Evolutionary conservation across 1,284 basidiomycete genomes (phyloP), one percentile per base, ranked within the genome.

Genomic region (Tremellales sp.): DNA sequence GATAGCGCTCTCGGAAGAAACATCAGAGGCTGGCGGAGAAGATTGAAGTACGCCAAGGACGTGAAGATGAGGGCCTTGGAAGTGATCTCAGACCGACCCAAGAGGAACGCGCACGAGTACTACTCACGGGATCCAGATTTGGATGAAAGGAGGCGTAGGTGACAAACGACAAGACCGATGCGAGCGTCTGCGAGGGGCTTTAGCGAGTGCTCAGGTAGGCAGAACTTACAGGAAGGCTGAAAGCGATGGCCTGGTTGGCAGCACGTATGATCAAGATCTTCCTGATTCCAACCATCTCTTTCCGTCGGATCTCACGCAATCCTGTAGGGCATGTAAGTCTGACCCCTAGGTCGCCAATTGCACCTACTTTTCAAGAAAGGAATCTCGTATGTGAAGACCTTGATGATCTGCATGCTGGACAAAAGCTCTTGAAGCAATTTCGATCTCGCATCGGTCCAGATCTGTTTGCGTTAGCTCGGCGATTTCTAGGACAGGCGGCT

Each of bases 361-460:
- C 8, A 65, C 77, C 63, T 47, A 82, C 83, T 75, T 51, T 80
- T 75, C 35, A 85, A 62, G 65, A 83, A 84, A 1, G 83, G 81
- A 1, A 75, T 58, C 66, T 85, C 84, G 52, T 84, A 85, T 16
- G 79, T 81, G 66, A 87, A 86, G 59, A 84, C 84, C 65, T 87
- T 87, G 56, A 86, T 82, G 16, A 87, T 78, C 6, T 82, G 77
- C 81, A 86, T 85, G 0, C 79, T 81, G 31, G 80, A 79, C 10
- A 87, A 67, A 1, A 85, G 77, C 61, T 86, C 89, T 65, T 89
- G 86, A 5, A 92, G 76, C 2, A 90, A 72, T 59, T 87, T 87
- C 5, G 86, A 84, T 13, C 90, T 79, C 57, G 85, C 85, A 64
- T 97, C 93, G 0, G 86, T 88, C 77, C 79, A 87, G 45, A 76